Evolutionary conservation across 805 yeast species (phyloP), one percentile per base, ranked within the genome.

Genomic region (Starmerella khaoyaiensis): DNA sequence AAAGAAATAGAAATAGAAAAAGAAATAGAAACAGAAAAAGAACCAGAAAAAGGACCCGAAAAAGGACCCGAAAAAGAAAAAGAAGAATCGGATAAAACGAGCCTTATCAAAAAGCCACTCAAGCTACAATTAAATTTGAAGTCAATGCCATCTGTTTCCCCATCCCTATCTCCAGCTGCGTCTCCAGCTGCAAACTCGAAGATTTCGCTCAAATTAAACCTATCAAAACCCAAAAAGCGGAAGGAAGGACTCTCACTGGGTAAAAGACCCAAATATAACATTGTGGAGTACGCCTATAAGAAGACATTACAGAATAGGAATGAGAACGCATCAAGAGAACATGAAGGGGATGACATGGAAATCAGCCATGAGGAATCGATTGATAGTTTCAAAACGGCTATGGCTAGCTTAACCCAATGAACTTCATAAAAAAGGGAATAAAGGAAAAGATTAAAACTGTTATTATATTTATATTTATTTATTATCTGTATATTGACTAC

Each of bases 181-280:
- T 17, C 14, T 12, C 19, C 20, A 11, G 10, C 9, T 18, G 33
- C 21, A 16, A 9, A 16, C 4, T 24, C 28, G 11, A 26, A 33
- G 14, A 36, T 42, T 21, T 37, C 46, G 19, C 49, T 48, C 31
- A 45, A 44, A 25, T 45, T 49, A 22, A 37, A 48, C 19, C 33
- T 45, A 17, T 40, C 37, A 18, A 42, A 46, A 18, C 34, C 38
- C 16, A 39, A 44, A 22, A 37, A 35, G 15, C 27, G 29, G 28
- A 24, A 35, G 26, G 35, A 37, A 31, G 36, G 31, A 15, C 23
- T 27, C 14, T 15, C 41, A 12, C 33, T 38, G 4, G 49, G 50
- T 26, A 47, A 45, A 31, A 47, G 55, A 15, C 55, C 55, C 19
- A 29, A 41, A 10, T 35, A 39, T 14, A 53, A 50, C 31, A 34